These are phyloP conservation scores for Calcarisporium arbuscula DNA, from an alignment of 2,329 filamentous ascomycete genomes.

Conservation along the genomic window DNA sequence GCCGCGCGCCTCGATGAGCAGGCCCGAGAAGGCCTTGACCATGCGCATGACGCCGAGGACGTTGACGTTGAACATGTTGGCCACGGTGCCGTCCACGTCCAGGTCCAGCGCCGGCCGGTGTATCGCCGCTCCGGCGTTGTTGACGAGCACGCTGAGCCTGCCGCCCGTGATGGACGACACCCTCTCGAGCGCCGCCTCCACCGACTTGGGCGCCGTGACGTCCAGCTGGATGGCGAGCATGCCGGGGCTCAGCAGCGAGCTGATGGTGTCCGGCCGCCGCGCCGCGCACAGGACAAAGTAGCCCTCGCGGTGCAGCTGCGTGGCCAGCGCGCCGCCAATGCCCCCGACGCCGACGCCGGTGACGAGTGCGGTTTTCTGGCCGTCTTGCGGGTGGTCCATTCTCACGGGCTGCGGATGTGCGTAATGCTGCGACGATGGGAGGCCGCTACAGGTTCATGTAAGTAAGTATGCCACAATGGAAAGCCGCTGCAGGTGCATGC, in stretches of 20 bases:
- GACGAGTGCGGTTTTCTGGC: too few species aligned
- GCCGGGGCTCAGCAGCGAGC: conserved; percentile 18
- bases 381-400: too few species aligned
- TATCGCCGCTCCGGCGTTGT: conserved; percentile 16
- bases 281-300: conserved; percentile 28
- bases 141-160: conserved; percentile 15
- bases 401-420: too few species aligned
- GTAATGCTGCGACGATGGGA: too few species aligned
- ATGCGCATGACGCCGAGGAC: conserved; percentile 27
- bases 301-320: conserved; percentile 14
- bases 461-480: too few species aligned
- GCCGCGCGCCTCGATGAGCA: conserved; percentile 16
- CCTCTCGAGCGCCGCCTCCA: conserved; percentile 14
- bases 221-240: conserved; percentile 23
- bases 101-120: conserved; percentile 22
- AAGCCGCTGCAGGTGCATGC: too few species aligned
- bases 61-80: conserved; percentile 35
- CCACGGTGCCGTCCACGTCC: conserved; percentile 21
- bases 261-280: conserved; percentile 13
- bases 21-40: conserved; percentile 13
- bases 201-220: conserved; percentile 20
- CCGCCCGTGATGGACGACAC: conserved; percentile 11
- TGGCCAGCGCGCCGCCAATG: conserved; percentile 19
- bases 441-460: too few species aligned
- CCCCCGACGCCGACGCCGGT: too few species aligned